phyloP scores from a whole-genome alignment of 345 rosid species.

The Streptanthus diversifolius region DNA sequence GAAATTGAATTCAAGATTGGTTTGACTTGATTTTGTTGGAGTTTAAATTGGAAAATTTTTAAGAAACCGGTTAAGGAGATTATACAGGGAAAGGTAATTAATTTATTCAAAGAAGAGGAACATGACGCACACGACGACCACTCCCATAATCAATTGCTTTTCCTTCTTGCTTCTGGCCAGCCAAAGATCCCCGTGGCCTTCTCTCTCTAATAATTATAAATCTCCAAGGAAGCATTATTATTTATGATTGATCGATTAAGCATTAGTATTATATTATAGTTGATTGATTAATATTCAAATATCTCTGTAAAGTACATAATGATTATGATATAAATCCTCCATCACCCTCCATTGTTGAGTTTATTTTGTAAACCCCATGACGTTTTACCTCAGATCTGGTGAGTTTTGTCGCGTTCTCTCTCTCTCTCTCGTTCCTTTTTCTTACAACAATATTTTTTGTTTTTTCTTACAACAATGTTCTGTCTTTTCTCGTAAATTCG shows the following conservation, averaged over 20 bases:
- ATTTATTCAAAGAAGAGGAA: neutral
- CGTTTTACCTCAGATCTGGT: slow-evolving; percentile 20
- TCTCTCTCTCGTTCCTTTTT: no score
- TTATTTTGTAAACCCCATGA: slow-evolving; percentile 24
- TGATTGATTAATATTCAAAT: neutral
- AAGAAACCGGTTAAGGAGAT: neutral
- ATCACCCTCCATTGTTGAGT: neutral
- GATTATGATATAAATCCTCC: slow-evolving; percentile 6
- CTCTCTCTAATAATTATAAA: slow-evolving; percentile 26
- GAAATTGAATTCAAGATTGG: neutral
- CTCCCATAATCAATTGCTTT: neutral
- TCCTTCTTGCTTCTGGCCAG: neutral
- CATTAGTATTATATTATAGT: neutral
- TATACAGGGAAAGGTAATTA: neutral
- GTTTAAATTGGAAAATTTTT: no score
- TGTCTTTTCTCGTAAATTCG: slow-evolving; percentile 6
- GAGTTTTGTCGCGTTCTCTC: slow-evolving; percentile 15
- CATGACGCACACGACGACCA: slow-evolving; percentile 32
- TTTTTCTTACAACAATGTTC: neutral
- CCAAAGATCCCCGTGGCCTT: slow-evolving; percentile 19
- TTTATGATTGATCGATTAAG: neutral
- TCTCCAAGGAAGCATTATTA: neutral
- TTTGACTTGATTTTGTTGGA: neutral
- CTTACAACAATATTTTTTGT: no score
- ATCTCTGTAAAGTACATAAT: neutral